Conservation (phyloP, 768 basidiomycete genomes). For the Candolleomyces aberdarensis region DNA sequence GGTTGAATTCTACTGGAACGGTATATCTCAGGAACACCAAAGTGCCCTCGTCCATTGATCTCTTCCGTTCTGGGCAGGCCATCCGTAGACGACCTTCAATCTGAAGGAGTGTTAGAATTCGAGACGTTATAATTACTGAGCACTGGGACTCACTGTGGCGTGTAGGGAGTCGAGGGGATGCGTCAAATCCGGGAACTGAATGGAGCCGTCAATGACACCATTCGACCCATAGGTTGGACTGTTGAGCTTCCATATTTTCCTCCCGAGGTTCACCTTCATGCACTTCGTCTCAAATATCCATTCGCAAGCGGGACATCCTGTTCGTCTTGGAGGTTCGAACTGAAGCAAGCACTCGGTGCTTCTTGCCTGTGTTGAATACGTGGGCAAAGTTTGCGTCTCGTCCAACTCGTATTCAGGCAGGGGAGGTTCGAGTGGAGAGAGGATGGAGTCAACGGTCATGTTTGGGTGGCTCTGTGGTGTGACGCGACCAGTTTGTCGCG, state of each 20-base stretch:
- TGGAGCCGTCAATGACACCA: slow-evolving; percentile 36
- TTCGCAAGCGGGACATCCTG: slow-evolving; percentile 25
- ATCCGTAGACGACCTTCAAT: slow-evolving; percentile 34
- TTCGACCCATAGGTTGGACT: slow-evolving; percentile 41
- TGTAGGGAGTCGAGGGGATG: slow-evolving; percentile 35
- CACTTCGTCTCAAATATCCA: slow-evolving; percentile 37
- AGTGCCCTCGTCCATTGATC: slow-evolving; percentile 22
- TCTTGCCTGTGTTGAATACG: slow-evolving; percentile 25
- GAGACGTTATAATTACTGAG: background rate
- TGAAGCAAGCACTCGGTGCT: slow-evolving; percentile 35
- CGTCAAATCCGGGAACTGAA: slow-evolving; percentile 31
- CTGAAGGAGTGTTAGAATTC: slow-evolving; percentile 18
- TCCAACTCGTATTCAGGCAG: slow-evolving; percentile 18
- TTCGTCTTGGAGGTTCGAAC: slow-evolving; percentile 21
- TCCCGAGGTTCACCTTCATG: slow-evolving; percentile 38
- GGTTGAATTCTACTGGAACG: slow-evolving; percentile 22
- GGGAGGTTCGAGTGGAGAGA: slow-evolving; percentile 4
- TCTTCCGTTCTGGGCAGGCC: slow-evolving; percentile 26
- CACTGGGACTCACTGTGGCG: slow-evolving; percentile 29
- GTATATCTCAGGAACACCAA: slow-evolving; percentile 24
- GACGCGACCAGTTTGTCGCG: background rate
- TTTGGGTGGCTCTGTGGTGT: background rate
- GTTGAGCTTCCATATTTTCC: slow-evolving; percentile 33
- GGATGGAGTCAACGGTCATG: background rate
- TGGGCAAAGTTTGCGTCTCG: slow-evolving; percentile 13